Evolutionary conservation across 176 grass and related monocot genomes (phyloP).

Genomic region (Lolium multiflorum): DNA sequence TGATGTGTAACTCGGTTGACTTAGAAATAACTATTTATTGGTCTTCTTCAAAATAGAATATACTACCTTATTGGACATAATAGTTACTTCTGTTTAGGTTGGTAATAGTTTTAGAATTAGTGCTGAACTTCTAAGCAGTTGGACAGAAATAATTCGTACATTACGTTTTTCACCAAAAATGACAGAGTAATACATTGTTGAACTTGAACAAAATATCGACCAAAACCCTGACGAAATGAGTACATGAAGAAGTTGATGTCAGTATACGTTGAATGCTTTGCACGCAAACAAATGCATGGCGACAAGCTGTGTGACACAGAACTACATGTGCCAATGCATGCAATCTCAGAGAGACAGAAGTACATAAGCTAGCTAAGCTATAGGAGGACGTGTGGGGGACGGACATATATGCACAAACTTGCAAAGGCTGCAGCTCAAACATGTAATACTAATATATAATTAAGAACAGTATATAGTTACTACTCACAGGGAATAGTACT

Average conservation of each 20-base stretch:
- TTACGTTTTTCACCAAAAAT: not conserved
- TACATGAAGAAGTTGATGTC: not conserved
- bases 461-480: not conserved
- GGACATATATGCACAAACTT: conserved; percentile 3
- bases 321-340: conserved; percentile 33
- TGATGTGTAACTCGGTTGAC: too few relatives aligned
- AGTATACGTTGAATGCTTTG: conserved; percentile 11
- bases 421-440: not conserved
- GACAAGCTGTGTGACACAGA: conserved; percentile 30
- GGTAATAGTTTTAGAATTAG: too few relatives aligned
- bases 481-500: not conserved
- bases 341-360: not conserved
- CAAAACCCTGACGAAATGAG: not conserved
- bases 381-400: not conserved
- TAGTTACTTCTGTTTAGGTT: too few relatives aligned
- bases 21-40: too few relatives aligned
- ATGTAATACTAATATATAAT: not conserved
- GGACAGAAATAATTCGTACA: not conserved
- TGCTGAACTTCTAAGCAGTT: not conserved
- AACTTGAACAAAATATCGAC: not conserved
- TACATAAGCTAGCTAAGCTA: not conserved
- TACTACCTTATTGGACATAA: too few relatives aligned
- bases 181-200: not conserved
- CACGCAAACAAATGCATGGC: conserved; percentile 40
- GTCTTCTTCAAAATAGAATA: too few relatives aligned